phyloP scores from a whole-genome alignment of 345 rosid species.

The Arabis alpina region DNA sequence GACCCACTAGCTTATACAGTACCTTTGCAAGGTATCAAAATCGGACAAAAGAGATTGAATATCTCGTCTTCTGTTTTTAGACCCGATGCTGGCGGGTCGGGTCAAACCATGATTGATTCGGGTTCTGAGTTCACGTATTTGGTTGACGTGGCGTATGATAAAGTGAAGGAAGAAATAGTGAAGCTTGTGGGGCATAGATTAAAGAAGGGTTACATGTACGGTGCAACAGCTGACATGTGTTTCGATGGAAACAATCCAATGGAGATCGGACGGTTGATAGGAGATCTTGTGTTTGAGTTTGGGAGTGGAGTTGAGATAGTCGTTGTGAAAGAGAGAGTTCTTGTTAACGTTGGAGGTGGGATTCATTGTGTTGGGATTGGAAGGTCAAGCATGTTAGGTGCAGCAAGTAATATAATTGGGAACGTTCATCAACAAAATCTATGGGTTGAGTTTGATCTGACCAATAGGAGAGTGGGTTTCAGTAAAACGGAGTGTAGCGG shows the following conservation, averaged over 20 bases:
- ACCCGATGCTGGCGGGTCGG: constrained; percentile 77
- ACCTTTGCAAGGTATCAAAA: constrained; percentile 66
- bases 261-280: constrained; percentile 63
- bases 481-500: constrained; percentile 61
- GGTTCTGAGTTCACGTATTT: constrained; percentile 83
- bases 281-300: constrained; percentile 67
- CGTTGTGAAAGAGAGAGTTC: constrained; percentile 50
- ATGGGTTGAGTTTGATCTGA: constrained; percentile 85
- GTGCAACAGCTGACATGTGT: constrained; percentile 74
- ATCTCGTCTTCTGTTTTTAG: constrained; percentile 55
- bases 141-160: constrained; percentile 74
- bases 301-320: constrained; percentile 64
- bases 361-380: constrained; percentile 74
- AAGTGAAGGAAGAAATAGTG: constrained; percentile 60
- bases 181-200: constrained; percentile 58
- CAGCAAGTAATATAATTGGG: constrained; percentile 78
- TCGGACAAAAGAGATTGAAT: constrained; percentile 52
- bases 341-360: constrained; percentile 61
- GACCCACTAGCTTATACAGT: constrained; percentile 81
- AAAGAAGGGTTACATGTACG: constrained; percentile 67
- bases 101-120: constrained; percentile 85
- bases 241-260: constrained; percentile 47
- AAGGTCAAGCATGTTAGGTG: constrained; percentile 67
- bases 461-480: constrained; percentile 56
- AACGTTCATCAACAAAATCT: constrained; percentile 81